Evolutionary conservation across 192 early-diverging fungal species (phyloP).

Genomic region (Pilaira anomala): DNA sequence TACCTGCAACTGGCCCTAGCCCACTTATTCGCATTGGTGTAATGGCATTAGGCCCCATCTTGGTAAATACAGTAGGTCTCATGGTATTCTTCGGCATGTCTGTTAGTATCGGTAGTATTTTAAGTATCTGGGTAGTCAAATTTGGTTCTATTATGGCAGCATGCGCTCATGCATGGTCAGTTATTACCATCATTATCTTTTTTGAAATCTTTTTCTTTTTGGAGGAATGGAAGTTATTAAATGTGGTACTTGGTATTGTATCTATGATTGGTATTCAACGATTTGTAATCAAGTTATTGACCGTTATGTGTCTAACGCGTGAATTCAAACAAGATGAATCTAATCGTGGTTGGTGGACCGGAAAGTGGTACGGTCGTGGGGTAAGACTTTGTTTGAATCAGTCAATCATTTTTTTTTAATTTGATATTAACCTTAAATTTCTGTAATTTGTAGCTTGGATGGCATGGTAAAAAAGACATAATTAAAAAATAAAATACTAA

Average conservation of each 20-base stretch:
- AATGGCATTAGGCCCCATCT: constrained; percentile 66
- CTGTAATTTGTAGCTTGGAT: constrained; percentile 27
- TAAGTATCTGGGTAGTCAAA: constrained; percentile 61
- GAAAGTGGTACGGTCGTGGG: constrained; percentile 74
- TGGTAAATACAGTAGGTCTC: constrained; percentile 64
- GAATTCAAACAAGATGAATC: constrained; percentile 83
- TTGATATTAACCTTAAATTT: not conserved
- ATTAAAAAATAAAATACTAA: not conserved
- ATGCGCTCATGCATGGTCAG: constrained; percentile 59
- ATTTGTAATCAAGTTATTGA: constrained; percentile 65
- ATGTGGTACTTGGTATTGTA: constrained; percentile 66
- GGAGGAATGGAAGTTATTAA: constrained; percentile 62
- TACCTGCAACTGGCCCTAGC: constrained; percentile 36
- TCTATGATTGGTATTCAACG: constrained; percentile 64
- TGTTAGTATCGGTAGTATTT: constrained; percentile 56
- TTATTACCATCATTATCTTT: constrained; percentile 56
- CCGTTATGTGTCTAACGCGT: constrained; percentile 67
- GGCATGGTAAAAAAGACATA: constrained; percentile 34
- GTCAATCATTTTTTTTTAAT: not conserved
- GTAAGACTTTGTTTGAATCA: constrained; percentile 41
- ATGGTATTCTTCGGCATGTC: constrained; percentile 64
- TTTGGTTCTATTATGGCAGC: constrained; percentile 73
- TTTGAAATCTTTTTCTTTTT: constrained; percentile 66
- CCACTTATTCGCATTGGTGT: constrained; percentile 57
- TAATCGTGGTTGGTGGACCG: constrained; percentile 87